Evolutionary conservation across 2,329 filamentous ascomycete species (phyloP).

Genomic region (Leptographium flavum): DNA sequence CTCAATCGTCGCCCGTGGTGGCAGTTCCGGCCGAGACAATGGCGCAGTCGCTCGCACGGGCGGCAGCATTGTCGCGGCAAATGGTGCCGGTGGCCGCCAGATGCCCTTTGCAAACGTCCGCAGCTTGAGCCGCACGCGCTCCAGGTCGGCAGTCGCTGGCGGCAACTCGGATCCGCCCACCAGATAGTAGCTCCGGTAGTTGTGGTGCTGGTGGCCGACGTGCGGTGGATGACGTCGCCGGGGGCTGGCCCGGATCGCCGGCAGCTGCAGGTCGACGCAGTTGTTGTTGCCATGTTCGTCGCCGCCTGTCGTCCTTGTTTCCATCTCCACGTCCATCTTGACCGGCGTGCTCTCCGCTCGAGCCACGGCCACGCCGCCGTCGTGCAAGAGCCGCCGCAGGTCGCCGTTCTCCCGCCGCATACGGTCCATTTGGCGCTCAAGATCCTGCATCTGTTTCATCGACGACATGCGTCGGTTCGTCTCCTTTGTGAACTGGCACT

Average conservation of each 20-base stretch:
- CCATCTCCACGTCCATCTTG: too few species aligned
- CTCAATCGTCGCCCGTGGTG: slow-evolving; percentile 55
- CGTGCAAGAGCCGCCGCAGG: slow-evolving; percentile 46
- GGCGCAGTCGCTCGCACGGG: slow-evolving; percentile 19
- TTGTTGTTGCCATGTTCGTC: too few species aligned
- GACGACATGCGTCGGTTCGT: slow-evolving; percentile 98
- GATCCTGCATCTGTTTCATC: slow-evolving; percentile 96
- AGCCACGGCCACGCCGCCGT: not conserved
- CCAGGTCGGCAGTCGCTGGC: slow-evolving; percentile 48
- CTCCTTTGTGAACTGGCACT: slow-evolving; percentile 98
- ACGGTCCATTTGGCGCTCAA: slow-evolving; percentile 78
- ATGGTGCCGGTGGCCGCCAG: slow-evolving; percentile 61
- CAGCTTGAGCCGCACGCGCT: slow-evolving; percentile 58
- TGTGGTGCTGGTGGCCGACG: slow-evolving; percentile 20
- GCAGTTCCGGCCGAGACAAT: slow-evolving; percentile 40
- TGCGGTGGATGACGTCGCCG: slow-evolving; percentile 29
- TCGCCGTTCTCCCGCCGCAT: slow-evolving; percentile 68
- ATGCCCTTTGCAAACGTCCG: slow-evolving; percentile 62
- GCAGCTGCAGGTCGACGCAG: slow-evolving; percentile 32
- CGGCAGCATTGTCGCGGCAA: slow-evolving; percentile 24
- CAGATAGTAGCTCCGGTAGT: not conserved
- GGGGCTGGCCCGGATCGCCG: slow-evolving; percentile 51
- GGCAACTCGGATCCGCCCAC: not conserved
- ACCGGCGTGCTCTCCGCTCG: not conserved
- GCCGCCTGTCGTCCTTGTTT: not conserved